A percentile compares a stretch with the other conserved stretches of the same genome.
Conservation (phyloP, 805 yeast genomes). For the Zygosaccharomyces bailii region DNA sequence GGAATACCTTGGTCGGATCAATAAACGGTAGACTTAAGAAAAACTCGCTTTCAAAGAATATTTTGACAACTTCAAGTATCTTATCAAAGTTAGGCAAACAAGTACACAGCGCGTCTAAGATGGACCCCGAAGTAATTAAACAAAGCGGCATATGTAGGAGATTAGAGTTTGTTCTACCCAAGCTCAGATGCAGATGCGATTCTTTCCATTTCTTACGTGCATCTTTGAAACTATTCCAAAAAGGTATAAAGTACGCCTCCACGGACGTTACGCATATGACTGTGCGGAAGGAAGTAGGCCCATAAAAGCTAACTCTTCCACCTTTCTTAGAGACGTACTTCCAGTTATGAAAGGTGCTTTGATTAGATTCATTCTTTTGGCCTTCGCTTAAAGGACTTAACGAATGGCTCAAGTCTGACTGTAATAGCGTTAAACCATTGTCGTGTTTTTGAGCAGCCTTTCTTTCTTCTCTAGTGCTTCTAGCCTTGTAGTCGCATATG, state of each 20-base stretch:
- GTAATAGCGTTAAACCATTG: not conserved
- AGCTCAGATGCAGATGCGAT: not conserved
- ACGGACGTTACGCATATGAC: not conserved
- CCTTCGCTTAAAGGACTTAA: too few relatives aligned
- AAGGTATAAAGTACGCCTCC: not conserved
- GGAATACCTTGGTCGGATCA: slow-evolving; percentile 8
- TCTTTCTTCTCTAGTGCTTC: not conserved
- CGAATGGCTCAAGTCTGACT: too few relatives aligned
- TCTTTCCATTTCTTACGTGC: not conserved
- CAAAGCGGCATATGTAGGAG: not conserved
- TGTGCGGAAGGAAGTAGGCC: not conserved
- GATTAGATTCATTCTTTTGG: not conserved
- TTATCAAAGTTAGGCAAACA: not conserved
- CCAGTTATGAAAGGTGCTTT: not conserved
- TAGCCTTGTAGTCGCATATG: not conserved
- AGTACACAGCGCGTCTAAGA: slow-evolving; percentile 1
- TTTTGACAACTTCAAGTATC: not conserved
- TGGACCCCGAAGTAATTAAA: not conserved
- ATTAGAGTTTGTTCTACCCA: not conserved
- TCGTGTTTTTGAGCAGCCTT: not conserved
- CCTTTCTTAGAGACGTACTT: not conserved
- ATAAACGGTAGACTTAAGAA: slow-evolving; percentile 10
- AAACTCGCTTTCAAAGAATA: slow-evolving; percentile 13
- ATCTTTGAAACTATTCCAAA: not conserved
- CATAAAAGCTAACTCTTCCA: not conserved